Evolutionary conservation across 2,329 filamentous ascomycete species (phyloP).

Genomic region (Sporothrix brunneoviolacea): DNA sequence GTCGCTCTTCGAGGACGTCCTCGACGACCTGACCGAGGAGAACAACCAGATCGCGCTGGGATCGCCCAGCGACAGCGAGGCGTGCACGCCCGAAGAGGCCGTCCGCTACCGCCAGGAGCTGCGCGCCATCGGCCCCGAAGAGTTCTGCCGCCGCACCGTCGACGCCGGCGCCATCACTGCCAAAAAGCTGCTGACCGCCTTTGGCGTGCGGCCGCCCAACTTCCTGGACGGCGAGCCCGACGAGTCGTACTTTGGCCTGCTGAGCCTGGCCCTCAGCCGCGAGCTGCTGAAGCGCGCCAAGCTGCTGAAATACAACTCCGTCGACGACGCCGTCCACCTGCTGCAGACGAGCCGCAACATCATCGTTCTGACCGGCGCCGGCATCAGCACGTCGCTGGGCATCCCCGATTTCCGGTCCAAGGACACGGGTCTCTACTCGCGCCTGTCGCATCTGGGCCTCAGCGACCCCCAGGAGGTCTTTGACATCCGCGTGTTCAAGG

Average conservation of each 20-base stretch:
- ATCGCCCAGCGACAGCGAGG: slow-evolving; percentile 34
- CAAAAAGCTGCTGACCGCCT: slow-evolving; percentile 80
- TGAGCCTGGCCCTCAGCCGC: slow-evolving; percentile 70
- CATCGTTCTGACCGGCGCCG: slow-evolving; percentile 88
- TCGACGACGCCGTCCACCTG: slow-evolving; percentile 79
- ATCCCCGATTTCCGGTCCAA: slow-evolving; percentile 97
- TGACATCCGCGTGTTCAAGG: slow-evolving; percentile 77
- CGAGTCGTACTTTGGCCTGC: slow-evolving; percentile 65
- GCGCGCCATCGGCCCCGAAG: slow-evolving; percentile 66
- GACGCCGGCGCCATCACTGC: slow-evolving; percentile 63
- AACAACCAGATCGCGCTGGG: slow-evolving; percentile 39
- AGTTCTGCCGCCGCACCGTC: slow-evolving; percentile 69
- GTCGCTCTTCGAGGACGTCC: slow-evolving; percentile 56
- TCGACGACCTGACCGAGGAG: slow-evolving; percentile 52
- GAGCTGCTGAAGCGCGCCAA: slow-evolving; percentile 79
- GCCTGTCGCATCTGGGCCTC: slow-evolving; percentile 69
- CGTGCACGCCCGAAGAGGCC: slow-evolving; percentile 64
- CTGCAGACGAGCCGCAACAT: slow-evolving; percentile 73
- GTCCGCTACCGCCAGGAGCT: slow-evolving; percentile 62
- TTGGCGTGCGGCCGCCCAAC: slow-evolving; percentile 66
- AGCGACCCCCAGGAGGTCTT: slow-evolving; percentile 92
- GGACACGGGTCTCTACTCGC: slow-evolving; percentile 83
- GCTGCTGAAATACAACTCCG: slow-evolving; percentile 69
- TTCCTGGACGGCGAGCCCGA: slow-evolving; percentile 70
- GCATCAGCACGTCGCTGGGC: slow-evolving; percentile 92